These are phyloP conservation scores for Boletus sp. DNA, from an alignment of 768 basidiomycete species.

Conservation along the genomic window DNA sequence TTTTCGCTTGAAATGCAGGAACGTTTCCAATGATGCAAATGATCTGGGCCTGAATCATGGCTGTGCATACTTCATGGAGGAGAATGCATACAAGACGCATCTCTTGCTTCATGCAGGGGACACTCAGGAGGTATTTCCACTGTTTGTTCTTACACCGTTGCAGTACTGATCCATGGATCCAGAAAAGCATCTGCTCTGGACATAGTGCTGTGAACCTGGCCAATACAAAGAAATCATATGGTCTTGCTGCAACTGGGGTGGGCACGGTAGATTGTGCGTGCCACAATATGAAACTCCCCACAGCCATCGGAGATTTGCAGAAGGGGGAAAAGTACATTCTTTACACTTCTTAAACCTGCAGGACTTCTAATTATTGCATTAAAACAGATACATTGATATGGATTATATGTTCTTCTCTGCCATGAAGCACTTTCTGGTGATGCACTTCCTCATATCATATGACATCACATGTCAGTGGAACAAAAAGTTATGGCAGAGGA, in stretches of 20 bases:
- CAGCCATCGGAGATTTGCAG: conserved; percentile 15
- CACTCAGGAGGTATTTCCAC: background rate
- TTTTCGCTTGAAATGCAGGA: background rate
- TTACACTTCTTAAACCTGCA: background rate
- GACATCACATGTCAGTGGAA: background rate
- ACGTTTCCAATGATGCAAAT: background rate
- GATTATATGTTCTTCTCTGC: background rate
- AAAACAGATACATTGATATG: background rate
- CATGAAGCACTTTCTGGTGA: background rate
- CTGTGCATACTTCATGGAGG: background rate
- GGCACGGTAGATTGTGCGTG: conserved; percentile 28
- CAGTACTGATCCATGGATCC: no score
- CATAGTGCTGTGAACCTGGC: conserved; percentile 9
- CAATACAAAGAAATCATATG: background rate
- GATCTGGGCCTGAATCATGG: background rate
- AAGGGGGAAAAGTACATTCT: conserved; percentile 16
- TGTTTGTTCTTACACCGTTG: background rate
- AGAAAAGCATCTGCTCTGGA: conserved; percentile 5
- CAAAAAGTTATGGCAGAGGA: no score
- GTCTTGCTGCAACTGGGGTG: conserved; percentile 28
- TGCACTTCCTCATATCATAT: no score
- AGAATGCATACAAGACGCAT: background rate
- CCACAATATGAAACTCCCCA: conserved; percentile 19
- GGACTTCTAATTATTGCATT: background rate
- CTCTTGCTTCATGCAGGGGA: no score